Evolutionary conservation across 176 grass and related monocot species (phyloP).

Genomic region (Tuctoria greenei): DNA sequence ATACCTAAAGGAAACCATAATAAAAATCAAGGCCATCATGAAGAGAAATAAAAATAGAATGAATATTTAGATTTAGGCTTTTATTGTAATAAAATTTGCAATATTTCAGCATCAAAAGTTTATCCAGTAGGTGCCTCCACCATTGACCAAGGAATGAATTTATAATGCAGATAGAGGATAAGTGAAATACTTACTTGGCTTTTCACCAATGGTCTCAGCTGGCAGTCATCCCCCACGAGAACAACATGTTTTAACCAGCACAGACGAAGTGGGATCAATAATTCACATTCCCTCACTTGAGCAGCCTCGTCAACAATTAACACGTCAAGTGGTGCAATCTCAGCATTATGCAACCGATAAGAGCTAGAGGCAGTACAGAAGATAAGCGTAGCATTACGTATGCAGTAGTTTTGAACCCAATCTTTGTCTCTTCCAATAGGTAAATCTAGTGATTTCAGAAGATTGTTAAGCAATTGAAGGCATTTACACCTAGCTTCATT

Average conservation of each 20-base stretch:
- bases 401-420: slow-evolving; percentile 55
- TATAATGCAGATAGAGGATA: background rate
- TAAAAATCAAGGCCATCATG: background rate
- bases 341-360: slow-evolving; percentile 53
- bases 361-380: slow-evolving; percentile 82
- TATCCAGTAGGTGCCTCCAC: background rate
- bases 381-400: slow-evolving; percentile 61
- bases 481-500: slow-evolving; percentile 39
- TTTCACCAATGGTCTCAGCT: slow-evolving; percentile 68
- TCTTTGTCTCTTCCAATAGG: slow-evolving; percentile 24
- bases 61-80: background rate
- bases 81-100: background rate
- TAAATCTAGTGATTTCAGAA: slow-evolving; percentile 39
- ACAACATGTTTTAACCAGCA: slow-evolving; percentile 58
- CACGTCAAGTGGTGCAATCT: slow-evolving; percentile 49
- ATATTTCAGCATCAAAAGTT: background rate
- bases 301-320: slow-evolving; percentile 87
- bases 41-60: background rate
- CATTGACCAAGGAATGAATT: background rate
- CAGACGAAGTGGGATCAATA: slow-evolving; percentile 62
- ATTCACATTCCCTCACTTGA: slow-evolving; percentile 76
- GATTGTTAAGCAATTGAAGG: slow-evolving; percentile 44
- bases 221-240: slow-evolving; percentile 77
- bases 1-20: slow-evolving; percentile 42
- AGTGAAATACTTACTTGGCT: slow-evolving; percentile 49